Percentiles rank a stretch among this genome's conserved stretches.
phyloP scores from a whole-genome alignment of 23 red algal species.

The Pyropia haitanensis region DNA sequence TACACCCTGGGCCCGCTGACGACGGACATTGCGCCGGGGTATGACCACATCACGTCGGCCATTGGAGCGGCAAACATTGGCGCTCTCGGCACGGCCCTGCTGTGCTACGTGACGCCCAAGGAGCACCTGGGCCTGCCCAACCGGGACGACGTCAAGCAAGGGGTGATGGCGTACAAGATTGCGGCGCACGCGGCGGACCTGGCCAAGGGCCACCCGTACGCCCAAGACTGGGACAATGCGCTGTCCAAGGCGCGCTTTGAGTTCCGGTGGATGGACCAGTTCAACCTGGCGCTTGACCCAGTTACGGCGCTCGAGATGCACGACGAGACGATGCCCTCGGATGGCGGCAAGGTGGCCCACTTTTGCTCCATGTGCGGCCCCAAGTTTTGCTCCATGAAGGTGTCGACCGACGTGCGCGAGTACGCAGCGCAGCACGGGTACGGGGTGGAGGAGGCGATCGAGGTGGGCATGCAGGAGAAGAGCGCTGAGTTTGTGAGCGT shows the following conservation, averaged over 20 bases:
- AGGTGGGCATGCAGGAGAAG: constrained; percentile 82
- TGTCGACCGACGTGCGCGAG: constrained; percentile 84
- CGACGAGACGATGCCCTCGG: constrained; percentile 90
- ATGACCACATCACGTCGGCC: constrained; percentile 93
- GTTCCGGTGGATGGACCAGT: constrained; percentile 98
- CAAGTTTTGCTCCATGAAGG: constrained; percentile 99
- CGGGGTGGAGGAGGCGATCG: constrained; percentile 45
- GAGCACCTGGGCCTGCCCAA: constrained; percentile 97
- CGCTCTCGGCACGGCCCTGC: constrained; percentile 67
- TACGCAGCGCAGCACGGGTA: constrained; percentile 91
- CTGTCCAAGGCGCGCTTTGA: constrained; percentile 91
- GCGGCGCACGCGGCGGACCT: constrained; percentile 97
- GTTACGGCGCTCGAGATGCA: constrained; percentile 70
- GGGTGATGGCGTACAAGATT: constrained; percentile 94
- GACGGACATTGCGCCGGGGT: constrained; percentile 91
- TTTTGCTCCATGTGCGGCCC: constrained; percentile 99
- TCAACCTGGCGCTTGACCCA: constrained; percentile 90
- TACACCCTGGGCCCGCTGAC: constrained; percentile 94
- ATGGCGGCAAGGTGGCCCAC: constrained; percentile 83
- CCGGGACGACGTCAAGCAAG: constrained; percentile 91
- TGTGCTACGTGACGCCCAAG: constrained; percentile 99
- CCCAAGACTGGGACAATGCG: constrained; percentile 88
- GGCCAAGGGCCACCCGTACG: constrained; percentile 80
- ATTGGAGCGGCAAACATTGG: constrained; percentile 98
- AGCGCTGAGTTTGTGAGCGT: constrained; percentile 37